phyloP scores from a whole-genome alignment of 257 asterid species.

The Capsicum chinense region DNA sequence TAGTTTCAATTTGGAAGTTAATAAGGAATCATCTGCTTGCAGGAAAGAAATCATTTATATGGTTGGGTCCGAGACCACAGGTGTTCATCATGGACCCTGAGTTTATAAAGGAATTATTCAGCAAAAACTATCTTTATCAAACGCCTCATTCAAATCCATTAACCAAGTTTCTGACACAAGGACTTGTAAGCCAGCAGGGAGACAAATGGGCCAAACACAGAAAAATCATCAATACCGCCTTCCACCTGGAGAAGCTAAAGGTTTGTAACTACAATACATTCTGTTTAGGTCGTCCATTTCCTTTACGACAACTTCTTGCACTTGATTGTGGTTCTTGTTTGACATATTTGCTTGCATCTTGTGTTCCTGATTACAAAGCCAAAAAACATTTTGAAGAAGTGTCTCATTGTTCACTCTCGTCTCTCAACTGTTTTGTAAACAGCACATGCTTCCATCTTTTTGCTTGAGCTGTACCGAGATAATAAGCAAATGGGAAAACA shows the following conservation, averaged over 20 bases:
- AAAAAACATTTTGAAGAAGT: neutral
- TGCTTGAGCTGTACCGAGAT: conserved; percentile 45
- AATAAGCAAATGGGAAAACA: conserved; percentile 24
- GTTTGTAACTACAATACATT: neutral
- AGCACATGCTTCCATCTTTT: conserved; percentile 59
- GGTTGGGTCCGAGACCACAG: conserved; percentile 32
- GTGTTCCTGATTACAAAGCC: neutral
- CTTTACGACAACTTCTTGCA: neutral
- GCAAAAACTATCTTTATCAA: conserved; percentile 37
- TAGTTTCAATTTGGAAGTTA: neutral
- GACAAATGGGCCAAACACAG: conserved; percentile 70
- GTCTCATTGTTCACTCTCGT: neutral
- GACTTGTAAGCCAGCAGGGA: conserved; percentile 41
- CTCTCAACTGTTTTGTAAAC: neutral
- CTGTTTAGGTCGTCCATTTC: neutral
- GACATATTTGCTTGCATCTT: neutral
- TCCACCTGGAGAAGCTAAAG: conserved; percentile 23
- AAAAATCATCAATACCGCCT: conserved; percentile 41
- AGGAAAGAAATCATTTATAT: conserved; percentile 9
- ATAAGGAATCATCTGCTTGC: neutral
- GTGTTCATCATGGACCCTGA: conserved; percentile 51
- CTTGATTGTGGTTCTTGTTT: neutral
- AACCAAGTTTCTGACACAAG: conserved; percentile 41
- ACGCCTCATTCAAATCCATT: conserved; percentile 50
- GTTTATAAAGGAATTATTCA: conserved; percentile 50